Evolutionary conservation across 805 yeast genomes (phyloP).

Genomic region (Nakazawaea pomicola): DNA sequence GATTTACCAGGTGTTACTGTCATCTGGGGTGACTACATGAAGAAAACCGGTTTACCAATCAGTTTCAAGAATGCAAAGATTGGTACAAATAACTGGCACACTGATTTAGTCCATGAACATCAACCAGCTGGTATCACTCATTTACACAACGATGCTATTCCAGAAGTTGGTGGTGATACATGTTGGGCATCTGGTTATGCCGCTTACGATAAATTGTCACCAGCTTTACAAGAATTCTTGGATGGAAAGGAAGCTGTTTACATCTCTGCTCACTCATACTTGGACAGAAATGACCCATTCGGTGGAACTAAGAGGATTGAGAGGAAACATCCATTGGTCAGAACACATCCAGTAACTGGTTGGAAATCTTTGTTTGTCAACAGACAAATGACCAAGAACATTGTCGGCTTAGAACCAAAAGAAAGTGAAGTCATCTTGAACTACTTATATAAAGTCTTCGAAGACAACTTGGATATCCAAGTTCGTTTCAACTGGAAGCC

Average conservation of each 20-base stretch:
- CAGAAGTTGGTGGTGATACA: conserved; percentile 51
- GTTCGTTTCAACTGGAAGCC: conserved; percentile 49
- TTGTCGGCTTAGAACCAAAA: conserved; percentile 45
- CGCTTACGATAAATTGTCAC: conserved; percentile 51
- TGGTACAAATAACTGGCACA: conserved; percentile 36
- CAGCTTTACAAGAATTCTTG: conserved; percentile 42
- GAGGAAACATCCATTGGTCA: conserved; percentile 55
- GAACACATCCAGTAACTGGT: conserved; percentile 65
- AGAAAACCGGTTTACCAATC: conserved; percentile 19
- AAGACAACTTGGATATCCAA: conserved; percentile 50
- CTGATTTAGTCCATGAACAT: conserved; percentile 50
- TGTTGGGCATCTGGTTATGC: conserved; percentile 55
- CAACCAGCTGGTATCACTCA: conserved; percentile 55
- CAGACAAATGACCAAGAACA: conserved; percentile 44
- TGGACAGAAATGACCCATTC: conserved; percentile 38
- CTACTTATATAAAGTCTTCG: conserved; percentile 40
- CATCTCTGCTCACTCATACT: conserved; percentile 34
- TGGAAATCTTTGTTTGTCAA: conserved; percentile 55
- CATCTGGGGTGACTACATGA: conserved; percentile 35
- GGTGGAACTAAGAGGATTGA: conserved; percentile 43
- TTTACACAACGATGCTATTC: conserved; percentile 47
- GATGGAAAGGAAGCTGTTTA: conserved; percentile 47
- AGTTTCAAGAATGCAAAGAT: conserved; percentile 20
- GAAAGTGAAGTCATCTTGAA: conserved; percentile 45
- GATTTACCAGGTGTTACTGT: conserved; percentile 33